Base-by-base conservation (phyloP, 305 asterid genomes). In the Fraxinus angustifolia region DNA sequence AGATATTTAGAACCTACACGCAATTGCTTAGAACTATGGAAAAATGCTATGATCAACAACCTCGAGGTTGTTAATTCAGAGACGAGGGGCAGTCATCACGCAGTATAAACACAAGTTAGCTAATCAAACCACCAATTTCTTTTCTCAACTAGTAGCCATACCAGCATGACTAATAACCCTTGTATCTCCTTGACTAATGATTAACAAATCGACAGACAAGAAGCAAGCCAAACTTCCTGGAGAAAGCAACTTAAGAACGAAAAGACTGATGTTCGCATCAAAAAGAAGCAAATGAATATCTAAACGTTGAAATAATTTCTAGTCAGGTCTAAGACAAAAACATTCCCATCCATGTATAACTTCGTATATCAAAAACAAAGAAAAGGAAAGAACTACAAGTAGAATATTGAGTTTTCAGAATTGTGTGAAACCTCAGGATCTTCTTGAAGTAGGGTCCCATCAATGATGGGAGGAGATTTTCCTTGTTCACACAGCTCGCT, bases 381-480 rank as follows among this genome's bases (percentile, higher is more conserved):
- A 36, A 73, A 53, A 23, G 56, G 73, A 82, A 58, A 79, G 80
- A 5, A 53, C 84, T 36, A 76, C 10, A 35, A 42, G 38, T 67
- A 62, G 76, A 83, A 71, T 80, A 68, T 50, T 67, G 75, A n/a
- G 38, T 62, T 33, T 58, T 17, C 56, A 83, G 79, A 74, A 58
- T 33, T 75, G 67, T 35, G 80, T 23, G 4, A 38, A 85, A 93
- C 97, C 97, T 94, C 92, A 3, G 97, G 97, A 86, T 91, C 87
- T 82, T 85, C 84, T 82, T 88, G 90, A 84, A 94, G 91, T 65
- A 88, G 84, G 82, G 90, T 93, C 53, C 96, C 92, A 83, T 93
- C 97, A 83, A 94, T 89, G 77, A 94, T 86, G 23, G 94, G 89
- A 26, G 94, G 96, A 65, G 91, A 77, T 38, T 87, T 89, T 84